A percentile compares a stretch with the other conserved stretches of the same genome.
Evolutionary conservation across 2,329 filamentous ascomycete species (phyloP).

Genomic region (Graphilbum fragrans): DNA sequence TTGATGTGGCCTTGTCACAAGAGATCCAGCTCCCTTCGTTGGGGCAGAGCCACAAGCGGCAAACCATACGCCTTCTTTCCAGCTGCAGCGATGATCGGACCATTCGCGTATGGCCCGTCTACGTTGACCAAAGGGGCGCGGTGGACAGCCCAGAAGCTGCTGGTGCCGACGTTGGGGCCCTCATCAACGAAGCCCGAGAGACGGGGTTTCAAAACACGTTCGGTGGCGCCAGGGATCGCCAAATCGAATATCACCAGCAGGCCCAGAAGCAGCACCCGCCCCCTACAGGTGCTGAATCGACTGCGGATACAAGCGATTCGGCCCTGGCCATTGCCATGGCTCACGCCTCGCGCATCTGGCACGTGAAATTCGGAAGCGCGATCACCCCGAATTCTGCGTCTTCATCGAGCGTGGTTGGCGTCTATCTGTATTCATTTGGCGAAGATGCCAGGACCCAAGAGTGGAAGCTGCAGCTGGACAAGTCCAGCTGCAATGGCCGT

Average conservation of each 20-base stretch:
- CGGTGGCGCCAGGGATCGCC: not conserved
- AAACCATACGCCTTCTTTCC: conserved; percentile 43
- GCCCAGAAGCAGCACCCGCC: conserved; percentile 5
- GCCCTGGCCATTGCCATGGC: conserved; percentile 67
- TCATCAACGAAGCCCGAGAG: conserved; percentile 32
- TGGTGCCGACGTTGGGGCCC: conserved; percentile 11
- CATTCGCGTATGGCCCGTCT: conserved; percentile 60
- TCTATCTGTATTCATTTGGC: conserved; percentile 59
- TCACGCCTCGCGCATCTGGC: conserved; percentile 84
- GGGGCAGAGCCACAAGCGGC: conserved; percentile 20
- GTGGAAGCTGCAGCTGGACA: conserved; percentile 47
- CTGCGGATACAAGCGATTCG: conserved; percentile 10
- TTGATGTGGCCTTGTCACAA: conserved; percentile 71
- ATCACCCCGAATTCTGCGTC: not conserved
- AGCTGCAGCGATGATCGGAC: conserved; percentile 95
- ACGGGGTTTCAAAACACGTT: conserved; percentile 41
- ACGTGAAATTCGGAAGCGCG: conserved; percentile 47
- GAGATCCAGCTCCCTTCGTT: conserved; percentile 22
- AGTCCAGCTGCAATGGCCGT: not conserved
- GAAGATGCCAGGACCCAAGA: conserved; percentile 70
- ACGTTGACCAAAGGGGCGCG: not conserved
- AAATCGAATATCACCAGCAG: not conserved
- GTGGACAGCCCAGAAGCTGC: not conserved
- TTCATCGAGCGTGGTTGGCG: too few relatives aligned
- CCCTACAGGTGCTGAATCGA: not conserved